Base-by-base conservation (phyloP, 2,329 filamentous ascomycete species). In the Grosmannia serpens region DNA sequence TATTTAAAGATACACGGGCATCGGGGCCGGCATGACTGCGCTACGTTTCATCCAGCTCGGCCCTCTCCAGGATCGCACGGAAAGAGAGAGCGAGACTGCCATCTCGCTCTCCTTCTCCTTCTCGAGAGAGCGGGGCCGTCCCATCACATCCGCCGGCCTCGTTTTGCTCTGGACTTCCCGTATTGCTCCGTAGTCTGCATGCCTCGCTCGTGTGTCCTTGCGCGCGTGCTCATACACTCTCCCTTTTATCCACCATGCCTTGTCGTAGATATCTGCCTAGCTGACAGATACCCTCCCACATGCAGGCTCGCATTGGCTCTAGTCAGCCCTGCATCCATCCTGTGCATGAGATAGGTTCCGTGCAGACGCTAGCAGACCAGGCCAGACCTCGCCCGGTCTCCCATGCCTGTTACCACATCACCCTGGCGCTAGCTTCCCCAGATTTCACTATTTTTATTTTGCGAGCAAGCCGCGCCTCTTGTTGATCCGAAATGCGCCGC, bases 371-470 rank as follows among this genome's bases (percentile, higher is more conserved):
- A 53, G 33, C 17, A 22, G 41, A 22, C 22, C 20, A 15, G 52
- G 33, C 52, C 52, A 53, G 33, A 53, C 29, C 51, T n/a, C 26
- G 47, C 47, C 44, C 10, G 29, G 24, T 29, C 20, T 47, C 3
- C 46, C 17, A 11, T 47, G 20, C n/a, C 44, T n/a, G 20, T 20
- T 20, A 20, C 41, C 8, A 10, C 33, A 35, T 35, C 46, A 46
- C 17, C n/a, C 47, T n/a, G 27, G 24, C 53, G 38, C 53, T 47
- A 47, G 53, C 38, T 55, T 47, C 38, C 38, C 38, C 53, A 22
- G 35, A 47, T 55, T 54, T 55, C 53, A 31, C 38, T 33, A 53
- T 53, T 53, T 53, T 53, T 53, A 33, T 53, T 53, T 53, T n/a
- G n/a, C n/a, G n/a, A n/a, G n/a, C n/a, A n/a, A n/a, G n/a, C n/a